These are phyloP conservation scores for Daldinia caldariorum DNA, from an alignment of 495 filamentous ascomycete genomes.

Conservation along the genomic window DNA sequence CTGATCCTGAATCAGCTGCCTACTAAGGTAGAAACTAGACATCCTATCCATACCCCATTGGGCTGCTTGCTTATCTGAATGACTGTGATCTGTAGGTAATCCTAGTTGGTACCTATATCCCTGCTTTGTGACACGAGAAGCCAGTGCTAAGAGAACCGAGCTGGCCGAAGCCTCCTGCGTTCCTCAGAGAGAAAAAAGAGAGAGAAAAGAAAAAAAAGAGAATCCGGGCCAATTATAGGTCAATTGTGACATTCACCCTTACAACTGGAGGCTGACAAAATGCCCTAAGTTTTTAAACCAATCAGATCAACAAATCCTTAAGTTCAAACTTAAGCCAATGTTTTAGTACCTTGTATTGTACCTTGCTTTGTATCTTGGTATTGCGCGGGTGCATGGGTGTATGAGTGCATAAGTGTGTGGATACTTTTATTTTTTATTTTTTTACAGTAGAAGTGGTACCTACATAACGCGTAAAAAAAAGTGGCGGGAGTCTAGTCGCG, in stretches of 20 bases:
- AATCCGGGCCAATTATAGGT: conserved; percentile 1
- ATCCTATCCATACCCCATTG: conserved; percentile 21
- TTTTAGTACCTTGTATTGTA: conserved; percentile 2
- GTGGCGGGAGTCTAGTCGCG: conserved; percentile 34
- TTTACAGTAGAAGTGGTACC: background rate
- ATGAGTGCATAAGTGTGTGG: background rate
- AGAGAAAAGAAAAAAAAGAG: conserved; percentile 10
- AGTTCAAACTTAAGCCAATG: too few relatives aligned
- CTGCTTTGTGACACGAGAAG: conserved; percentile 35
- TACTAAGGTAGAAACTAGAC: conserved; percentile 17
- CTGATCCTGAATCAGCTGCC: conserved; percentile 43
- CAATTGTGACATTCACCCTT: background rate
- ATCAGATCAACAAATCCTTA: too few relatives aligned
- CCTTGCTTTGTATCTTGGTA: background rate
- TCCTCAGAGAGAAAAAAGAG: too few relatives aligned
- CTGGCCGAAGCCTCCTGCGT: conserved; percentile 20
- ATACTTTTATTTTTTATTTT: background rate
- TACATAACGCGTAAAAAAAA: conserved; percentile 22
- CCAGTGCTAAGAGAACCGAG: conserved; percentile 23
- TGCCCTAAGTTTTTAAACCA: too few relatives aligned
- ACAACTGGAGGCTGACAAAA: too few relatives aligned
- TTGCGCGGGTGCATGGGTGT: too few relatives aligned
- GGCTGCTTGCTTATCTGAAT: conserved; percentile 34
- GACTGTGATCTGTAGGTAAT: conserved; percentile 44
- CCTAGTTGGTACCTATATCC: conserved; percentile 34